Percentiles rank a stretch among this genome's conserved stretches.
These are phyloP conservation scores for Talaromyces trachyspermus DNA, from an alignment of 495 filamentous ascomycete genomes.

Conservation along the genomic window DNA sequence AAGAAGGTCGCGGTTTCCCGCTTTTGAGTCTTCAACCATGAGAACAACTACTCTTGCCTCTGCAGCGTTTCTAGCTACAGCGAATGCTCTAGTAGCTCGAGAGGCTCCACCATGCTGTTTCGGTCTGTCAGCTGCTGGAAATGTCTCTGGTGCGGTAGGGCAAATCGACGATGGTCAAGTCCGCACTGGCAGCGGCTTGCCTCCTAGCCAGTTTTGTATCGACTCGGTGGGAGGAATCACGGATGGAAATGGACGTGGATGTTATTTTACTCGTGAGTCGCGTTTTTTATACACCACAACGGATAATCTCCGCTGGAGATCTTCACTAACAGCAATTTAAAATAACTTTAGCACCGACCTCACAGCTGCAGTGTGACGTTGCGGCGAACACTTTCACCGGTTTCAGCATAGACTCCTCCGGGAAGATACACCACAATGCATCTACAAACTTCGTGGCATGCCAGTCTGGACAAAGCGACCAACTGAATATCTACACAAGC, in stretches of 20 bases:
- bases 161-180: conserved; percentile 50
- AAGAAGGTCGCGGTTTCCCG: background rate
- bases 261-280: conserved; percentile 46
- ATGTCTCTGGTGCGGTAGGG: conserved; percentile 39
- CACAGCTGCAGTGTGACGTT: conserved; percentile 59
- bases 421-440: conserved; percentile 35
- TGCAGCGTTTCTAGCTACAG: conserved; percentile 18
- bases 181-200: conserved; percentile 38
- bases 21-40: background rate
- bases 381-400: conserved; percentile 38
- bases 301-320: conserved; percentile 4
- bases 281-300: background rate
- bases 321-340: conserved; percentile 9
- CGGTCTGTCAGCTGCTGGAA: conserved; percentile 38
- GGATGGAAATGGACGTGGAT: conserved; percentile 47
- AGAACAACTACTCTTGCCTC: conserved; percentile 9
- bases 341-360: conserved; percentile 37
- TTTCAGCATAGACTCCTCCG: conserved; percentile 43
- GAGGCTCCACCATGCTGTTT: conserved; percentile 41
- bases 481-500: conserved; percentile 6
- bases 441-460: conserved; percentile 4
- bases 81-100: conserved; percentile 32
- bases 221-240: conserved; percentile 38
- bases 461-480: background rate
- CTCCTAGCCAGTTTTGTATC: conserved; percentile 38